Evolutionary conservation across 2,329 filamentous ascomycete species (phyloP).

Genomic region (Leptodontidium sp.): DNA sequence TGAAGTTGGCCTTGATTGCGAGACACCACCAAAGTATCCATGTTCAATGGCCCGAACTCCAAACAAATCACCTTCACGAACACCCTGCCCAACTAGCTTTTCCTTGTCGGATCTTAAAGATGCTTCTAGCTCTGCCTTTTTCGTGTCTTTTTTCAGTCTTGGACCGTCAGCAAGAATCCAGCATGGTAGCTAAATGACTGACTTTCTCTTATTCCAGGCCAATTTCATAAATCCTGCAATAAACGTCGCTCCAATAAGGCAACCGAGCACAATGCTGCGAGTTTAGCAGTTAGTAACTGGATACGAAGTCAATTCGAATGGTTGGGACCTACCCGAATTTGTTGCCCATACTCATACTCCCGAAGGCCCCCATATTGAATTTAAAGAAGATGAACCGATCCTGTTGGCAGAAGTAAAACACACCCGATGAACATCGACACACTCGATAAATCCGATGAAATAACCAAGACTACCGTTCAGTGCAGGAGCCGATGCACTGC

Average conservation of each 20-base stretch:
- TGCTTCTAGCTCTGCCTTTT: conserved; percentile 34
- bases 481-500: not conserved
- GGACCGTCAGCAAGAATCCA: conserved; percentile 13
- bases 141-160: conserved; percentile 35
- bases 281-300: not conserved
- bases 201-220: conserved; percentile 40
- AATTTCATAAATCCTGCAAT: conserved; percentile 38
- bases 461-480: not conserved
- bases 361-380: conserved; percentile 38
- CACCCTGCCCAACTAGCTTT: conserved; percentile 34
- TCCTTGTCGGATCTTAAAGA: conserved; percentile 31
- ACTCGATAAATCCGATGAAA: conserved; percentile 16
- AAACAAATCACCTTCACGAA: conserved; percentile 40
- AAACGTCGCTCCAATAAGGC: conserved; percentile 35
- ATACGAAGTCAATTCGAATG: not conserved
- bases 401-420: not conserved
- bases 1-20: conserved; percentile 40
- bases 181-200: not conserved
- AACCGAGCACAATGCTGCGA: conserved; percentile 37
- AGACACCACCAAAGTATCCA: conserved; percentile 41
- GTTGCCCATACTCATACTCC: conserved; percentile 24
- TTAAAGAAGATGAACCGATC: not conserved
- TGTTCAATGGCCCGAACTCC: conserved; percentile 40
- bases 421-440: conserved; percentile 14
- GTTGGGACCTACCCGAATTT: conserved; percentile 33